Evolutionary conservation across 768 basidiomycete genomes (phyloP).

Genomic region (Lentinula guzmanii): DNA sequence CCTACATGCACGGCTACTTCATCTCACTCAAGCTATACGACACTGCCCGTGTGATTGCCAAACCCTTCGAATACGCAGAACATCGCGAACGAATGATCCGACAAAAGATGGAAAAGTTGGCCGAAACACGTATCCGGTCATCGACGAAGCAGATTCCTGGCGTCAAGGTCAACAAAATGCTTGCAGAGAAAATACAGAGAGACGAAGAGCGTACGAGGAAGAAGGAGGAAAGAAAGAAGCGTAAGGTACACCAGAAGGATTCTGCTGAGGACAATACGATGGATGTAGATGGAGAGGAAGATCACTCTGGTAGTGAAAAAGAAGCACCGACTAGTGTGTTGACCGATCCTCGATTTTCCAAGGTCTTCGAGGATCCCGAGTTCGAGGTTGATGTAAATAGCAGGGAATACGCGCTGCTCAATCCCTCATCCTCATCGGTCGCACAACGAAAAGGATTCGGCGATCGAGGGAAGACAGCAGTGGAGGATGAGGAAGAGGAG

Average conservation of each 20-base stretch:
- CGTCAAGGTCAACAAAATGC: slow-evolving; percentile 69
- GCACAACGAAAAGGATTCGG: slow-evolving; percentile 35
- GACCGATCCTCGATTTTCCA: slow-evolving; percentile 83
- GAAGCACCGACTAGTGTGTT: slow-evolving; percentile 47
- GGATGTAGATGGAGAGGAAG: slow-evolving; percentile 26
- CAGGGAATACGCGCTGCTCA: slow-evolving; percentile 87
- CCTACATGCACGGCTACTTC: slow-evolving; percentile 99
- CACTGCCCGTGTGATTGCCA: slow-evolving; percentile 90
- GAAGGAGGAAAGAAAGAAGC: slow-evolving; percentile 49
- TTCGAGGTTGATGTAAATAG: slow-evolving; percentile 87
- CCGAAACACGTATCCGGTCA: slow-evolving; percentile 86
- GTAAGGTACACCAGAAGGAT: slow-evolving; percentile 28
- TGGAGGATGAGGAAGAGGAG: slow-evolving; percentile 87
- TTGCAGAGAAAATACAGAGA: slow-evolving; percentile 78
- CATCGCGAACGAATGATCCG: slow-evolving; percentile 84
- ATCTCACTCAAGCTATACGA: slow-evolving; percentile 93
- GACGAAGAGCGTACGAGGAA: slow-evolving; percentile 58
- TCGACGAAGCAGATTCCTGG: slow-evolving; percentile 53
- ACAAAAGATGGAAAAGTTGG: slow-evolving; percentile 89
- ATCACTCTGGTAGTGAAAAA: slow-evolving; percentile 12
- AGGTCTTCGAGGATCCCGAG: slow-evolving; percentile 85
- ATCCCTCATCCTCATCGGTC: slow-evolving; percentile 84
- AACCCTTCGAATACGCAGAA: slow-evolving; percentile 94
- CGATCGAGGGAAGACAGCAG: slow-evolving; percentile 59
- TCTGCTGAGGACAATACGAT: slow-evolving; percentile 27